A percentile compares a stretch with the other conserved stretches of the same genome.
phyloP scores from a whole-genome alignment of 2,329 filamentous ascomycete genomes.

The Byssothecium circinans region DNA sequence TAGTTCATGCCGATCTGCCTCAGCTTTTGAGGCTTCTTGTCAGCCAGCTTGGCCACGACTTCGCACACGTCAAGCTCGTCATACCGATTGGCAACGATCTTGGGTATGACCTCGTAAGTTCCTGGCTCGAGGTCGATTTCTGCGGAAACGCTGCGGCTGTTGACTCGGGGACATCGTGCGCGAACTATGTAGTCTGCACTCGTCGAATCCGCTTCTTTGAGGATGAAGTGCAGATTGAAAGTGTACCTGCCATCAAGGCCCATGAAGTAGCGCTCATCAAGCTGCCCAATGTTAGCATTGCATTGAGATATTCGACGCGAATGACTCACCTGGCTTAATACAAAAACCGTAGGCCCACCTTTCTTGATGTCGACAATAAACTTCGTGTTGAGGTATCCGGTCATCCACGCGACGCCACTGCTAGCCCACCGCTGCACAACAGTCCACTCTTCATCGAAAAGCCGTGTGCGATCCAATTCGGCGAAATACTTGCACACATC shows the following conservation, averaged over 20 bases:
- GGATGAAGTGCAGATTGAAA: constrained; percentile 60
- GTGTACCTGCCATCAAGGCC: constrained; percentile 59
- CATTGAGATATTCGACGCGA: constrained; percentile 17
- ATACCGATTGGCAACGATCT: constrained; percentile 65
- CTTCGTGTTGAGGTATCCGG: constrained; percentile 62
- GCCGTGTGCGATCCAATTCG: constrained; percentile 60
- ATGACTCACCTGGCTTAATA: constrained; percentile 59
- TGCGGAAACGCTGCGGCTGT: constrained; percentile 73
- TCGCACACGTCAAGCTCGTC: constrained; percentile 61
- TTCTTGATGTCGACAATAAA: constrained; percentile 58
- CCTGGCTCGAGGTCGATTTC: constrained; percentile 74
- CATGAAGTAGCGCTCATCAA: constrained; percentile 61
- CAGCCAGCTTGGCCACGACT: constrained; percentile 53
- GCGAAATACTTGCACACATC: constrained; percentile 61
- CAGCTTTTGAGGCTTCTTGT: constrained; percentile 55
- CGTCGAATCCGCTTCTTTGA: constrained; percentile 53
- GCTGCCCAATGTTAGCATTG: constrained; percentile 46
- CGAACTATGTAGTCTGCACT: constrained; percentile 59
- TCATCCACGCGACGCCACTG: constrained; percentile 60
- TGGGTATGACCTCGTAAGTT: constrained; percentile 72
- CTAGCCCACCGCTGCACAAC: constrained; percentile 63
- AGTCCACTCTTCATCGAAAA: constrained; percentile 62
- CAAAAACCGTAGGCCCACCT: constrained; percentile 57
- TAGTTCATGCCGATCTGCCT: constrained; percentile 67
- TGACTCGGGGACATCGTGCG: constrained; percentile 54